Base-by-base conservation (phyloP, 2,329 filamentous ascomycete species). In the Dichotomopilus funicola region DNA sequence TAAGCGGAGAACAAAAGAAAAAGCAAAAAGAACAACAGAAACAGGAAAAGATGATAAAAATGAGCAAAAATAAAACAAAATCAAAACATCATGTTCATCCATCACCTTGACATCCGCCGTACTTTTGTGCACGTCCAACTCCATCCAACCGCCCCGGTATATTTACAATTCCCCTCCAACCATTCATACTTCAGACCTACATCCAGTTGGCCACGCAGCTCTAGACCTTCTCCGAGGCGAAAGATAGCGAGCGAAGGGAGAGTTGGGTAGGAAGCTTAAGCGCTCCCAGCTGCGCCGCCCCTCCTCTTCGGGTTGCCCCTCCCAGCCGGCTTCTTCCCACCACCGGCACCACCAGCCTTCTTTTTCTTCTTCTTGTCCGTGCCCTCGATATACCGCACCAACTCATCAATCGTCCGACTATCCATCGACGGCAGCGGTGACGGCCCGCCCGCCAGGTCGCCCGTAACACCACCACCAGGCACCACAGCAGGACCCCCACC, bases 341-440 rank as follows among this genome's bases (percentile, higher is more conserved):
- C 46, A 11, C 54, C 53, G 27, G 49, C 47, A 6, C 37, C 52
- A 10, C 48, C 48, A 12, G 46, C 34, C 13, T 33, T 19, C 13
- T 33, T 19, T 51, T 49, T 55, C 56, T 57, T 59, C 65, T 73
- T 73, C 59, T 76, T 73, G 53, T 83, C 80, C 12, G 71, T 76
- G 44, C 91, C 92, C 71, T 97, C 94, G 63, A 99, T 97, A 72
- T 92, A 97, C 72, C 88, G 89, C 68, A 99, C 78, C 42, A 99
- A 76, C 70, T 99, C 92, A 64, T 97, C 91, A 60, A 99, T 91
- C 73, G 85, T 96, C 64, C 91, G 81, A 54, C 86, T 83, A 68
- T 95, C 89, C 48, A 91, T 75, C 41, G 51, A 52, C 9, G n/a
- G 64, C 59, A 13, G 62, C 33, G 19, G 75, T 54, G 78, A 71